These are phyloP conservation scores for Saturnispora besseyi DNA, from an alignment of 805 yeast genomes.

Conservation along the genomic window DNA sequence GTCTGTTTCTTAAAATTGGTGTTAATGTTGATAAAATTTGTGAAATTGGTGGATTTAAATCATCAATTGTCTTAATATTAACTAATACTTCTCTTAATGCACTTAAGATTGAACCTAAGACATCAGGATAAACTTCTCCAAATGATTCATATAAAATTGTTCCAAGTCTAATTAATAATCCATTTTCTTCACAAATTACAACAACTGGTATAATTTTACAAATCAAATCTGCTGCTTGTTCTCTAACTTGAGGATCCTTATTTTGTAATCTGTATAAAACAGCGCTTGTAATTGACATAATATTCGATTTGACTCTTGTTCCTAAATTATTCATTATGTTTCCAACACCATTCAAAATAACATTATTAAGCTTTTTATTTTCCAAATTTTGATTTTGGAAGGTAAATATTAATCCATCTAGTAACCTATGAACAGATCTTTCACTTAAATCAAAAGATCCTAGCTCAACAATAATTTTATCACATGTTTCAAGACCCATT, in stretches of 20 bases:
- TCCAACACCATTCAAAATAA: constrained; percentile 56
- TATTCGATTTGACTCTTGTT: constrained; percentile 55
- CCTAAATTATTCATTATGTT: constrained; percentile 56
- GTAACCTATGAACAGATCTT: constrained; percentile 48
- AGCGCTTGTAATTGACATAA: constrained; percentile 64
- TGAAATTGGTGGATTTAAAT: constrained; percentile 70
- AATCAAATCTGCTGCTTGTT: constrained; percentile 76
- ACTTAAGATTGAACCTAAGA: constrained; percentile 71
- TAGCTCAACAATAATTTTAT: constrained; percentile 39
- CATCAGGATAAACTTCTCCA: constrained; percentile 94
- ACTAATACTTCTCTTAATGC: constrained; percentile 60
- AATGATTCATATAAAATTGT: constrained; percentile 78
- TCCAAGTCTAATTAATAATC: constrained; percentile 56
- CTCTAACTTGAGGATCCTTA: constrained; percentile 62
- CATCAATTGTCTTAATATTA: constrained; percentile 43
- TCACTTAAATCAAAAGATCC: constrained; percentile 57
- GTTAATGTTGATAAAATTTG: constrained; percentile 82
- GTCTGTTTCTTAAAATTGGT: constrained; percentile 82
- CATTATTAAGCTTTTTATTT: constrained; percentile 28
- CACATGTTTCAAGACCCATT: constrained; percentile 69
- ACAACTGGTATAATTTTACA: constrained; percentile 58
- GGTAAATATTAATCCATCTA: constrained; percentile 75
- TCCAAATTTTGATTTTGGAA: constrained; percentile 66
- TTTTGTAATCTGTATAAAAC: constrained; percentile 66
- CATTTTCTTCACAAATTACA: constrained; percentile 53